Base-by-base conservation (phyloP, 192 early-diverging fungal genomes). In the Rhizoclosmatium sp. region DNA sequence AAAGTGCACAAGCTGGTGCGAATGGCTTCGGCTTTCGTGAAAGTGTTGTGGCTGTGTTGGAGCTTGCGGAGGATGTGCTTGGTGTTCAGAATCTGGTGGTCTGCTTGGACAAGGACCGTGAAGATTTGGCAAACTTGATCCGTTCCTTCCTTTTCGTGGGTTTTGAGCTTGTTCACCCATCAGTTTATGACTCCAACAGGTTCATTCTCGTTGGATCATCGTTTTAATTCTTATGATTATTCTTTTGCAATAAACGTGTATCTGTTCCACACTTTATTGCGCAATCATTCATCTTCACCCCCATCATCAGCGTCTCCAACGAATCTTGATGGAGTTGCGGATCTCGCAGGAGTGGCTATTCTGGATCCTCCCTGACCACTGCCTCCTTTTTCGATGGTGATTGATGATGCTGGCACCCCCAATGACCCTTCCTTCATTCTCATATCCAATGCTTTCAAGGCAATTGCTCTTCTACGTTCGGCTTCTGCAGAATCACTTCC, bases 71-170 rank as follows among this genome's bases (percentile, higher is more conserved):
- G 59, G 72, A 76, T 58, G 68, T 81, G 65, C 47, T 81, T 14
- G 75, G 66, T 14, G 61, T 64, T 5, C 10, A 59, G 46, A 79
- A 47, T 46, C 41, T 81, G 2, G 80, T 81, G 2, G 65, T 81
- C 19, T 81, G 80, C 47, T 47, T 81, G 7, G 67, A 81, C 23
- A 81, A 81, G 68, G 62, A 61, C 23, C 61, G 76, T 31, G 56
- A 45, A 49, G 80, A 81, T 79, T n/a, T 81, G 14, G 77, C 78
- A n/a, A 44, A 16, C 4, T 44, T 79, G 41, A 45, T 81, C 14
- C 80, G 80, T 5, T 62, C 80, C 3, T 75, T 81, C 68, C 49
- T 81, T 47, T 81, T 81, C 60, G 80, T 81, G 73, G 80, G 80
- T 10, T 81, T 81, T 69, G 80, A 81, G 58, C 47, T 81, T 51